Evolutionary conservation across 495 filamentous ascomycete genomes (phyloP).

Genomic region (Penicillium antarcticum): DNA sequence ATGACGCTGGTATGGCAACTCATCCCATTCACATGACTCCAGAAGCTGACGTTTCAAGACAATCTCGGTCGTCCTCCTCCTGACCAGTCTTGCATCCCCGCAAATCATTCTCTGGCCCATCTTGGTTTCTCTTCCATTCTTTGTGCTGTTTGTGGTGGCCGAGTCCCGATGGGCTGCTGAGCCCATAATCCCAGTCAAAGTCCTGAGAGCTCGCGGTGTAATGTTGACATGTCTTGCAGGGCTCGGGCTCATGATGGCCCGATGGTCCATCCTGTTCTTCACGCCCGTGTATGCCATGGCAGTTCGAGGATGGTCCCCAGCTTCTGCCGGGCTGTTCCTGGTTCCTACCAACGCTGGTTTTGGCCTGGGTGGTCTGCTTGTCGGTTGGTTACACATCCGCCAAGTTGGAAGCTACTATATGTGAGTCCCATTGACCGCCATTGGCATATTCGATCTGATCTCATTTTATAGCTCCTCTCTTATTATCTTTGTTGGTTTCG

Average conservation of each 20-base stretch:
- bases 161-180: constrained; percentile 54
- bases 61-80: constrained; percentile 56
- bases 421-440: constrained; percentile 17
- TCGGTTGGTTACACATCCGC: constrained; percentile 68
- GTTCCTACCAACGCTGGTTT: constrained; percentile 77
- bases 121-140: constrained; percentile 47
- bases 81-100: constrained; percentile 60
- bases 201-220: constrained; percentile 61
- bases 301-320: constrained; percentile 61
- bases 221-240: constrained; percentile 66
- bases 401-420: constrained; percentile 63
- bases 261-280: constrained; percentile 77
- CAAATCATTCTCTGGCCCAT: constrained; percentile 56
- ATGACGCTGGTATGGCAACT: constrained; percentile 51
- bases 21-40: background rate
- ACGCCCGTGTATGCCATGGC: constrained; percentile 71
- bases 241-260: constrained; percentile 68
- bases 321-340: constrained; percentile 65
- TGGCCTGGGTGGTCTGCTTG: constrained; percentile 63
- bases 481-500: constrained; percentile 52
- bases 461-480: constrained; percentile 43
- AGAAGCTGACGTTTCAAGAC: constrained; percentile 29
- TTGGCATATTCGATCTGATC: background rate
- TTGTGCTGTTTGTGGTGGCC: constrained; percentile 57
- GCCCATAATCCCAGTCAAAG: constrained; percentile 66